Base-by-base conservation (phyloP, 1,284 basidiomycete genomes). In the Ustilago crameri region DNA sequence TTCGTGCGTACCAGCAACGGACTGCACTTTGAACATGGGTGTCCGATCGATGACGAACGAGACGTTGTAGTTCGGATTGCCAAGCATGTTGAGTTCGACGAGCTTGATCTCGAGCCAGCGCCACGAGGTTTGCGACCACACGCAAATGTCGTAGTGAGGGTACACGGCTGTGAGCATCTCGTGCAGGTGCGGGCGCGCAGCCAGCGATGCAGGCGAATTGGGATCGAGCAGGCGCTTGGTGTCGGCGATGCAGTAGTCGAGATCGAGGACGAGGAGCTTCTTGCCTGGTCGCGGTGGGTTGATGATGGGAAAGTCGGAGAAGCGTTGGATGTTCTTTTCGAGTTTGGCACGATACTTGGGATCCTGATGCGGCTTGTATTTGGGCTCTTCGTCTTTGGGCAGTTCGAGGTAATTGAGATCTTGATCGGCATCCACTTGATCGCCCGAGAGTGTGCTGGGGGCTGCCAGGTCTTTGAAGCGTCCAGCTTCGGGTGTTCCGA, bases 41-140 rank as follows among this genome's bases (percentile, higher is more conserved):
- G 89, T 91, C 76, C 92, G 90, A 85, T 95, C 93, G 15, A 93
- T 86, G 23, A 82, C 80, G 45, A 78, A 73, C 15, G 67, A 62
- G 47, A 74, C 55, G 47, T 53, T 58, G 61, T 67, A 79, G 34
- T 67, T 56, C 12, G 61, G 42, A 42, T 79, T 67, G 34, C 61
- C 63, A 20, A 95, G 85, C 89, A 95, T 91, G 23, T 89, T 91
- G 23, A 95, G 87, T 83, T 95, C 93, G 17, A 92, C 88, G 5
- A 96, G 87, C 84, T 95, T 96, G 30, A 90, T 89, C 84, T 96
- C 93, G 26, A 95, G 86, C 93, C 93, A 95, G 48, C 92, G 87
- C 93, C 93, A 94, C 66, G 89, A 90, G 0, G 93, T 95, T 55
- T 83, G 80, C 18, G 84, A 74, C 78, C 78, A 80, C 7, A 77